A percentile compares a stretch with the other conserved stretches of the same genome.
Evolutionary conservation across 306 rosid genomes (phyloP).

Genomic region (Acacia melanoxylon): DNA sequence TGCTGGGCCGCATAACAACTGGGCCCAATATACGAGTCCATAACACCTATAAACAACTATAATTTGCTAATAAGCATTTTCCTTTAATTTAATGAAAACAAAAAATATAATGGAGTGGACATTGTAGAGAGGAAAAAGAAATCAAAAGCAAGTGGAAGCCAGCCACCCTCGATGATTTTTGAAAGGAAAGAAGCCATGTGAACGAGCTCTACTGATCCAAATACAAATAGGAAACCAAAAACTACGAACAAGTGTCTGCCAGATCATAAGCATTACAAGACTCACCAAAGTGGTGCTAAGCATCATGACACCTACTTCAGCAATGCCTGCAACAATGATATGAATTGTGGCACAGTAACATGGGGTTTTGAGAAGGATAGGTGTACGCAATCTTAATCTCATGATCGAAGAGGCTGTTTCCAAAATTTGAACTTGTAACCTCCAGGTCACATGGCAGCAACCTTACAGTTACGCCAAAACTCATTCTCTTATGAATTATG

Average conservation of each 20-base stretch:
- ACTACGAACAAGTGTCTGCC: constrained; percentile 88
- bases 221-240: constrained; percentile 63
- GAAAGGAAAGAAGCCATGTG: constrained; percentile 79
- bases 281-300: constrained; percentile 91
- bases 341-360: neutral
- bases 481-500: no score
- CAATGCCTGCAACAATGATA: constrained; percentile 68
- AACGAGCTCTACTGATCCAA: constrained; percentile 81
- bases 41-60: no score
- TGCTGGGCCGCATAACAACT: no score
- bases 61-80: no score
- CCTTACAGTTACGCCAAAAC: no score
- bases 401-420: no score
- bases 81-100: constrained; percentile 75
- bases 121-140: constrained; percentile 75
- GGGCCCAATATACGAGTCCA: no score
- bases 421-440: no score
- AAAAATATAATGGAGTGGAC: constrained; percentile 85
- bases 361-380: no score
- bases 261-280: constrained; percentile 86
- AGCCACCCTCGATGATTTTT: constrained; percentile 77
- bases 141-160: constrained; percentile 95
- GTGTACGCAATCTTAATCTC: no score
- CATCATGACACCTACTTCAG: constrained; percentile 98
- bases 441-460: no score